phyloP scores from a whole-genome alignment of 106 monocot genomes.

The Triglochin maritima region DNA sequence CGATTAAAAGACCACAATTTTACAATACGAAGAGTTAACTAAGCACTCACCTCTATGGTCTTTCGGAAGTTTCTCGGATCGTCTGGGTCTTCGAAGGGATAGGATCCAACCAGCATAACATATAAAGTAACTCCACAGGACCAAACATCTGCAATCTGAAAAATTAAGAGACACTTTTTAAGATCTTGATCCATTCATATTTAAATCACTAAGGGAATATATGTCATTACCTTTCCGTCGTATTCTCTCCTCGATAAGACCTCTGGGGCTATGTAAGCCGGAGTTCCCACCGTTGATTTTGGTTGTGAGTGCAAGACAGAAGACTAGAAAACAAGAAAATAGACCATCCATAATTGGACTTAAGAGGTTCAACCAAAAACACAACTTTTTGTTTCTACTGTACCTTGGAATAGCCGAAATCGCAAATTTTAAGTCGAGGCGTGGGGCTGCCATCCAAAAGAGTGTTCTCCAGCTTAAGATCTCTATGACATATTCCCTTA shows the following conservation, averaged over 20 bases:
- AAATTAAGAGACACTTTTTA: neutral
- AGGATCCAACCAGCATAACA: conserved; percentile 93
- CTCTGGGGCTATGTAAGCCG: conserved; percentile 89
- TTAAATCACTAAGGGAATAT: too few relatives aligned
- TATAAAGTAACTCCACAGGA: conserved; percentile 94
- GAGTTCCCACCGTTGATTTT: conserved; percentile 93
- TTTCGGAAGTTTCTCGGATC: conserved; percentile 81
- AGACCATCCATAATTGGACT: neutral
- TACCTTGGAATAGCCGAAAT: conserved; percentile 95
- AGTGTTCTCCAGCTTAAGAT: conserved; percentile 92
- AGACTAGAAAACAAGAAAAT: conserved; percentile 34
- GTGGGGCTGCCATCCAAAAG: conserved; percentile 75
- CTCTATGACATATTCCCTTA: conserved; percentile 84
- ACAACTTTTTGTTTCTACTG: neutral
- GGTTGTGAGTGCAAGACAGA: conserved; percentile 80
- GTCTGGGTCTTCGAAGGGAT: conserved; percentile 87
- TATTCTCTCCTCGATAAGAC: conserved; percentile 71
- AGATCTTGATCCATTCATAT: too few relatives aligned
- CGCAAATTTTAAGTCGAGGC: conserved; percentile 78
- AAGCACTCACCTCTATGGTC: conserved; percentile 50
- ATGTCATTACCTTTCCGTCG: conserved; percentile 57
- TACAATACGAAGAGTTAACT: neutral
- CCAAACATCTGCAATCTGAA: conserved; percentile 98
- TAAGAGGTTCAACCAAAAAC: too few relatives aligned
- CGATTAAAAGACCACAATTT: too few relatives aligned